Evolutionary conservation across 352 stramenopile species (phyloP).

Genomic region (Pythium aristosporum): DNA sequence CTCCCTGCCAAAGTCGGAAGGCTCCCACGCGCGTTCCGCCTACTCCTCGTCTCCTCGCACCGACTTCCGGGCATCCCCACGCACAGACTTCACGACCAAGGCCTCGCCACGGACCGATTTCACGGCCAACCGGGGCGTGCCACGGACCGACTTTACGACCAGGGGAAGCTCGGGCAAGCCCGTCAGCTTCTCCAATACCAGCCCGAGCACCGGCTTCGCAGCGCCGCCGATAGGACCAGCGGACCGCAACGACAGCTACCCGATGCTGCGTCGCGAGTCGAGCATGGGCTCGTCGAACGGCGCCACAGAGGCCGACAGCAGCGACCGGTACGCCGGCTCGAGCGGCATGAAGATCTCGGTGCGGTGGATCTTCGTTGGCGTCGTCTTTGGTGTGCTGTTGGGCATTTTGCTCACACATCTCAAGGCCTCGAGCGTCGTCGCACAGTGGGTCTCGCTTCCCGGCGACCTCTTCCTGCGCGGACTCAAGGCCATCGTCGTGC

Average conservation of each 20-base stretch:
- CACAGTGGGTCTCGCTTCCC: constrained; percentile 58
- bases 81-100: constrained; percentile 10
- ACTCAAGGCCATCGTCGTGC: constrained; percentile 65
- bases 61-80: constrained; percentile 2
- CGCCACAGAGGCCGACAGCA: constrained; percentile 2
- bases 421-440: constrained; percentile 38
- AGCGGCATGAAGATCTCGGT: constrained; percentile 51
- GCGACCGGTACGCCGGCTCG: constrained; percentile 21
- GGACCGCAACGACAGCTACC: constrained; percentile 13
- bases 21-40: neutral
- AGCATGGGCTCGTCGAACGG: constrained; percentile 1
- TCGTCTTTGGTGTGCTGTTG: constrained; percentile 43
- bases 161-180: constrained; percentile 13
- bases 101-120: constrained; percentile 12
- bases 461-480: constrained; percentile 73
- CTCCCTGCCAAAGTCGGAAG: neutral
- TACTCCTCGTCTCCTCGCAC: neutral
- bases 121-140: constrained; percentile 13
- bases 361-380: constrained; percentile 45
- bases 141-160: constrained; percentile 17
- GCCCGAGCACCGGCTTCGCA: constrained; percentile 39
- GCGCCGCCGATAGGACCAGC: neutral
- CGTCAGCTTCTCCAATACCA: constrained; percentile 5
- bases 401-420: constrained; percentile 45
- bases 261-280: constrained; percentile 16